A percentile compares a stretch with the other conserved stretches of the same genome.
Evolutionary conservation across 345 rosid species (phyloP).

Genomic region (Lepidium didymum): DNA sequence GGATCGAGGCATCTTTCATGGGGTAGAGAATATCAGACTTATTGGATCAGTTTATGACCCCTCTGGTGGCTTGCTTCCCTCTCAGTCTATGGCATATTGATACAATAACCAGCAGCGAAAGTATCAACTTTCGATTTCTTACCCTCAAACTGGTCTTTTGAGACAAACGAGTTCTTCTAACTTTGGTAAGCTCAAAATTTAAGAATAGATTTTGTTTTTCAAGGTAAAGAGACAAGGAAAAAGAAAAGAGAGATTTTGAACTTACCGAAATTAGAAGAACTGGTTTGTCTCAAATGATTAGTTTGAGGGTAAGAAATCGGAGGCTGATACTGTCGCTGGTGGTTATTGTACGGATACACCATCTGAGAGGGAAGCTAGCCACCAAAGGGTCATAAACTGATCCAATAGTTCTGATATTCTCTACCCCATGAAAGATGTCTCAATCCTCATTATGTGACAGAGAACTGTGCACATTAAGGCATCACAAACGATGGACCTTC

Average conservation of each 20-base stretch:
- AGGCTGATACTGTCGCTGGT: constrained; percentile 32
- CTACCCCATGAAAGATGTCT: no score
- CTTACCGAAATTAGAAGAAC: constrained; percentile 43
- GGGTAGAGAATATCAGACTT: constrained; percentile 63
- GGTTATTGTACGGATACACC: constrained; percentile 69
- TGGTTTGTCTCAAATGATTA: constrained; percentile 48
- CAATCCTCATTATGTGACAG: no score
- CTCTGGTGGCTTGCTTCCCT: constrained; percentile 7
- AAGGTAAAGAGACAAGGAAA: background rate
- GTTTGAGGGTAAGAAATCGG: constrained; percentile 32
- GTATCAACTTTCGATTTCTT: constrained; percentile 31
- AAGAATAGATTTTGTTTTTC: background rate
- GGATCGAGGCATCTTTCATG: no score
- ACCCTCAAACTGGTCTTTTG: constrained; percentile 35
- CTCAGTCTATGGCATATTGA: constrained; percentile 45
- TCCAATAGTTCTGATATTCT: constrained; percentile 67
- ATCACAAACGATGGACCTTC: background rate
- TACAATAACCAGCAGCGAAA: constrained; percentile 64
- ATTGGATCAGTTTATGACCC: constrained; percentile 81
- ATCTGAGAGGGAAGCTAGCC: constrained; percentile 17
- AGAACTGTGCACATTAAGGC: constrained; percentile 40
- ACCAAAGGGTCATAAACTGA: constrained; percentile 83
- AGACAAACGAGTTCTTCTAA: constrained; percentile 50
- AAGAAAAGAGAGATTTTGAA: background rate
- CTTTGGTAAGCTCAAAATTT: constrained; percentile 35